These are phyloP conservation scores for Raffaelea albimanens DNA, from an alignment of 2,329 filamentous ascomycete genomes.

Conservation along the genomic window DNA sequence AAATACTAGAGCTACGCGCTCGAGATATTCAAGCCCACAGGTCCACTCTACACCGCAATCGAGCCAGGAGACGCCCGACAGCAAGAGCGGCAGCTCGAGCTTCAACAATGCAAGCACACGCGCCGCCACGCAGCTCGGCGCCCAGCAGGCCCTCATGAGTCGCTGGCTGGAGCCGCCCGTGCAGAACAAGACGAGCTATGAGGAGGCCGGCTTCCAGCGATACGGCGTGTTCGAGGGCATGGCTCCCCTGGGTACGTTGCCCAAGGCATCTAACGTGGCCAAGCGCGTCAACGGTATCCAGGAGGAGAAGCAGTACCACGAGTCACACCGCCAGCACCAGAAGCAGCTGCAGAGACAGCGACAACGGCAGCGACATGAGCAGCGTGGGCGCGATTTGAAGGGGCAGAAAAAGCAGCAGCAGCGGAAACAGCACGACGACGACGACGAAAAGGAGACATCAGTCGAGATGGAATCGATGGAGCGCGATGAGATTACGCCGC, in stretches of 20 bases:
- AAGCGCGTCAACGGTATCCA: slow-evolving; percentile 24
- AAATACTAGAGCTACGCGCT: slow-evolving; percentile 41
- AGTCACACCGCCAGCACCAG: background rate
- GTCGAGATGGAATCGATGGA: too few relatives aligned
- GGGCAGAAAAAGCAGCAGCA: too few relatives aligned
- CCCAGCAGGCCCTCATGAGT: slow-evolving; percentile 41
- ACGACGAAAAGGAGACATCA: too few relatives aligned
- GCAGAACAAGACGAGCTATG: slow-evolving; percentile 60
- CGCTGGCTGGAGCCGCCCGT: slow-evolving; percentile 50
- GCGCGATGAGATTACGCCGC: too few relatives aligned
- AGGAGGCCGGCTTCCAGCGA: slow-evolving; percentile 65
- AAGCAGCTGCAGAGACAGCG: background rate
- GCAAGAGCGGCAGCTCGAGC: background rate
- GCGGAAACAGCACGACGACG: too few relatives aligned
- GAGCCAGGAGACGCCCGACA: slow-evolving; percentile 1
- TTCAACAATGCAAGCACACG: slow-evolving; percentile 11
- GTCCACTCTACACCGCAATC: slow-evolving; percentile 14
- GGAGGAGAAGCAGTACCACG: slow-evolving; percentile 10
- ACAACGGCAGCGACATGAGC: background rate
- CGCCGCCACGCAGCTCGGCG: slow-evolving; percentile 16
- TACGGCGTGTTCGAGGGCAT: slow-evolving; percentile 75
- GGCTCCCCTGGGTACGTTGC: slow-evolving; percentile 68
- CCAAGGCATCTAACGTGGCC: slow-evolving; percentile 48
- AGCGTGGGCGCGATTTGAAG: background rate
- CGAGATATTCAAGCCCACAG: slow-evolving; percentile 47